Conservation (phyloP, 2,329 filamentous ascomycete genomes). For the Sclerotinia nivalis region DNA sequence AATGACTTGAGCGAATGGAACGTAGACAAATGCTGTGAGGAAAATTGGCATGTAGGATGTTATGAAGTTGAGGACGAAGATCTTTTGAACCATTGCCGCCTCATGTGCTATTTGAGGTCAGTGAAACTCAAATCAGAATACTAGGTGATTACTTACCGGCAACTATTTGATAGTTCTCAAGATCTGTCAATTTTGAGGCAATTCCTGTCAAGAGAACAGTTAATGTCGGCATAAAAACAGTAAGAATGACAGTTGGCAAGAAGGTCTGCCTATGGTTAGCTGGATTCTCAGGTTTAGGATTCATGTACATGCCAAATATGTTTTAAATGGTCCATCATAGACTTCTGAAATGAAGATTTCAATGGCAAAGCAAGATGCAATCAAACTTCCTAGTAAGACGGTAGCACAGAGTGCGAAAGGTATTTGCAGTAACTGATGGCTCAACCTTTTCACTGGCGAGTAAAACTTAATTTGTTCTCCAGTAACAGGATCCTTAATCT, state of each 20-base stretch:
- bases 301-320: conserved; percentile 64
- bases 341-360: conserved; percentile 96
- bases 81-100: conserved; percentile 82
- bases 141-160: conserved; percentile 51
- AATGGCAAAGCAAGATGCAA: conserved; percentile 83
- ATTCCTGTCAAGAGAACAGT: conserved; percentile 72
- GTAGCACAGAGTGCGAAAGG: conserved; percentile 77
- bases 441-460: conserved; percentile 60
- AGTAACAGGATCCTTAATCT: conserved; percentile 73
- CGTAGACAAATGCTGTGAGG: conserved; percentile 90
- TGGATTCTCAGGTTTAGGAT: conserved; percentile 11
- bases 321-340: conserved; percentile 85
- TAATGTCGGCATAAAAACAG: conserved; percentile 75
- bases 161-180: conserved; percentile 90
- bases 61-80: conserved; percentile 95
- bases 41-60: conserved; percentile 92
- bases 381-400: conserved; percentile 73
- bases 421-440: conserved; percentile 64
- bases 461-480: conserved; percentile 64
- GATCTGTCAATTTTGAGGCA: conserved; percentile 74
- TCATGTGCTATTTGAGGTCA: conserved; percentile 61
- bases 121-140: conserved; percentile 25
- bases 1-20: conserved; percentile 82
- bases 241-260: conserved; percentile 85
- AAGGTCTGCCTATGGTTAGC: conserved; percentile 62